Percentiles rank a stretch among this genome's conserved stretches.
phyloP scores from a whole-genome alignment of 495 filamentous ascomycete species.

The Neurospora terricola region DNA sequence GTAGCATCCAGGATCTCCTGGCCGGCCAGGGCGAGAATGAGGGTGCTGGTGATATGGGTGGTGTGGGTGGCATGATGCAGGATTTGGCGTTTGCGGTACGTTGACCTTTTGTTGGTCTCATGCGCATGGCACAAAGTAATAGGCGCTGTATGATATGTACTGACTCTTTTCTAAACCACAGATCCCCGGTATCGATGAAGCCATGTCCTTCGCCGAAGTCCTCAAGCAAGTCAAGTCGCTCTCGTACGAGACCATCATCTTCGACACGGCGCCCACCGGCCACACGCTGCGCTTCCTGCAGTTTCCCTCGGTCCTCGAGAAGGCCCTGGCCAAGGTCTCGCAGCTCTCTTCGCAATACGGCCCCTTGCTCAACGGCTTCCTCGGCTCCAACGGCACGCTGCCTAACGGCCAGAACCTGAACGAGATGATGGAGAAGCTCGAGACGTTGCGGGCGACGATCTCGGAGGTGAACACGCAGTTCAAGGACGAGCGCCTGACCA shows the following conservation, averaged over 20 bases:
- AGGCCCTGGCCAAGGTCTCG: constrained; percentile 91
- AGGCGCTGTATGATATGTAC: background rate
- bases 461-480: constrained; percentile 95
- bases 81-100: constrained; percentile 54
- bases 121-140: background rate
- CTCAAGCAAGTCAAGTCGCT: constrained; percentile 99
- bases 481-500: constrained; percentile 92
- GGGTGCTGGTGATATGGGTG: constrained; percentile 51
- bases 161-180: constrained; percentile 20
- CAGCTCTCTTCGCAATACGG: constrained; percentile 91
- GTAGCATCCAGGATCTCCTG: constrained; percentile 91
- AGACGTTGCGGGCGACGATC: constrained; percentile 84
- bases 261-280: constrained; percentile 97
- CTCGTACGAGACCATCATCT: constrained; percentile 96
- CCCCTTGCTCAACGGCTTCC: constrained; percentile 86
- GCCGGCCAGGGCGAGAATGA: constrained; percentile 65
- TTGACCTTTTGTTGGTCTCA: background rate
- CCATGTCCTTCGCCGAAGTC: constrained; percentile 98
- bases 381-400: constrained; percentile 68
- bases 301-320: constrained; percentile 96
- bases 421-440: constrained; percentile 90
- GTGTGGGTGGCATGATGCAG: constrained; percentile 60
- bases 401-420: constrained; percentile 86
- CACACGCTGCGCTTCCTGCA: constrained; percentile 98
- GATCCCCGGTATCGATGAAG: constrained; percentile 98